Conservation (phyloP, 495 filamentous ascomycete genomes). For the Thermochaetoides thermophila region DNA sequence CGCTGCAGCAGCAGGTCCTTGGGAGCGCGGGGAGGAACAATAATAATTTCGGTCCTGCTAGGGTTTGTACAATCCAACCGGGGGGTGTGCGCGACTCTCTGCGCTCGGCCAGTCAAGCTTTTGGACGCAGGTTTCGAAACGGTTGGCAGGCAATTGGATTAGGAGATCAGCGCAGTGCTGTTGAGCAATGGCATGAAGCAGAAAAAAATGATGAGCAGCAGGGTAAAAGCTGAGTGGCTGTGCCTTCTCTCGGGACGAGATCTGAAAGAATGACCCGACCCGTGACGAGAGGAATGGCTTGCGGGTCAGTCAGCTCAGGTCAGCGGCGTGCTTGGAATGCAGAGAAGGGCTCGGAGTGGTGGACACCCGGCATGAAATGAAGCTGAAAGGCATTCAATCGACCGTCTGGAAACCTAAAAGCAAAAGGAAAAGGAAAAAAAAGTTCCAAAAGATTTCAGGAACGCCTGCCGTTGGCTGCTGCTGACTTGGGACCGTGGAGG, state of each 20-base stretch:
- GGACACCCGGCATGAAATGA: constrained; percentile 5
- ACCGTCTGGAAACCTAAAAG: too few species aligned
- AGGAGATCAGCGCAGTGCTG: too few species aligned
- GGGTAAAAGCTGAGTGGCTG: constrained; percentile 9
- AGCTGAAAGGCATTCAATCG: constrained; percentile 7
- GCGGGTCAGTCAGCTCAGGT: constrained; percentile 1
- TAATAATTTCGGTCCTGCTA: constrained; percentile 23
- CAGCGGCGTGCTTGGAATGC: neutral
- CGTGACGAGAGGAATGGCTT: constrained; percentile 8
- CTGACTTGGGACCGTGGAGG: neutral
- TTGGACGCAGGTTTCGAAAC: constrained; percentile 5
- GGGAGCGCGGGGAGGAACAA: constrained; percentile 21
- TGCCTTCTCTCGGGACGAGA: constrained; percentile 5
- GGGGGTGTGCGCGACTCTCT: constrained; percentile 9
- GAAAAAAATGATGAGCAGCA: constrained; percentile 6
- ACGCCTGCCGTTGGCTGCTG: constrained; percentile 6
- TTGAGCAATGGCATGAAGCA: constrained; percentile 2
- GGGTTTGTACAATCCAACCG: constrained; percentile 14
- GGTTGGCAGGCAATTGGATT: constrained; percentile 11
- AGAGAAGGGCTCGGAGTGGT: constrained; percentile 4
- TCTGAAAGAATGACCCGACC: constrained; percentile 5
- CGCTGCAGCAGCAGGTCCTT: constrained; percentile 7
- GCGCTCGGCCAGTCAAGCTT: constrained; percentile 12
- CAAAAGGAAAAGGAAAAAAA: constrained; percentile 18
- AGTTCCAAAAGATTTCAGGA: constrained; percentile 8